Evolutionary conservation across 352 stramenopile species (phyloP).

Genomic region (Phytophthora pseudosyringae): DNA sequence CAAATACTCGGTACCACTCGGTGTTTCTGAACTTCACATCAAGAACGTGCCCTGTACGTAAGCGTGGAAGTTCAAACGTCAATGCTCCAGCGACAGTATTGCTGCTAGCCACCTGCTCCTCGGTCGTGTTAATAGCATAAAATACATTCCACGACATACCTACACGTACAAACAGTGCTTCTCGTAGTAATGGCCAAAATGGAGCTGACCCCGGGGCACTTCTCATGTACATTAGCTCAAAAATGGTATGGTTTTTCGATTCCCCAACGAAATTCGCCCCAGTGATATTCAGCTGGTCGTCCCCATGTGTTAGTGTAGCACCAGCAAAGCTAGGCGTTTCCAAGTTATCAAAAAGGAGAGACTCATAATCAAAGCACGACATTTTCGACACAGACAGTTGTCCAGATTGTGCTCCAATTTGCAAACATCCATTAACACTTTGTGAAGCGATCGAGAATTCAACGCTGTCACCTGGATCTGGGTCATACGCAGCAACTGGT

Average conservation of each 20-base stretch:
- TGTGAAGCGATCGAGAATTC: conserved; percentile 42
- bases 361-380: conserved; percentile 63
- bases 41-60: conserved; percentile 19
- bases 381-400: conserved; percentile 45
- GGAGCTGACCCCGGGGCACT: neutral
- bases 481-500: conserved; percentile 28
- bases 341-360: conserved; percentile 39
- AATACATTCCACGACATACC: conserved; percentile 7
- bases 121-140: conserved; percentile 15
- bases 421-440: conserved; percentile 42
- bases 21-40: conserved; percentile 39
- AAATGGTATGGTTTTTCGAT: neutral
- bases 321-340: neutral
- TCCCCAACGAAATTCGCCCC: conserved; percentile 19
- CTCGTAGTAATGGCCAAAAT: conserved; percentile 6
- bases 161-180: conserved; percentile 15
- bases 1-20: conserved; percentile 44
- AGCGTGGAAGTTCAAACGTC: conserved; percentile 20
- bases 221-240: conserved; percentile 22
- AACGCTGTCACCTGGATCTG: conserved; percentile 22
- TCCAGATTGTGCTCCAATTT: conserved; percentile 41
- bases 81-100: conserved; percentile 13
- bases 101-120: neutral
- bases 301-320: neutral
- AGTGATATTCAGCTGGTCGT: conserved; percentile 16